Evolutionary conservation across 148 eudicot genomes (phyloP), one percentile per base, ranked within the genome.

Genomic region (Arctostaphylos glauca): DNA sequence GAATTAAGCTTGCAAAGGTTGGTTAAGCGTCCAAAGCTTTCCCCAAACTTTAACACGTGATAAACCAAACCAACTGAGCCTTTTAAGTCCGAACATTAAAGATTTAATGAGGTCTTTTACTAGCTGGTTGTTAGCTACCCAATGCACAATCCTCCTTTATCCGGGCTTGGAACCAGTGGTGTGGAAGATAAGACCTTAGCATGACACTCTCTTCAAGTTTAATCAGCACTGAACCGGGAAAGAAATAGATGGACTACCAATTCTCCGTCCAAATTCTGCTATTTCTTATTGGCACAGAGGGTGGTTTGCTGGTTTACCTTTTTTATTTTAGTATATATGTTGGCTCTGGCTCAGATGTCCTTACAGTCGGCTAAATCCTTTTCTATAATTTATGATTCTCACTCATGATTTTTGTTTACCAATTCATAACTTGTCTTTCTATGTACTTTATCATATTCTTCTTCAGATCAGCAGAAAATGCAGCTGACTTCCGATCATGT

Each of bases 391-490:
- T 21, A 64, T 54, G 58, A n/a, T 19, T 15, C 15, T 66, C 15
- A 1, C 56, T 77, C 19, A 31, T 12, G 14, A 9, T 25, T 41
- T 67, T 53, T n/a, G 44, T 53, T 59, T 77, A 15, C 59, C 25
- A 46, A 48, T 18, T 41, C 16, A 55, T 79, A 56, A 23, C 38
- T 9, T 16, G 19, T 21, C 52, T 83, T 58, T 52, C 47, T 25
- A 72, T 68, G 48, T 67, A 43, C 41, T 76, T 25, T 18, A 53
- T 31, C 66, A 23, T 5, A 49, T 82, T 78, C 23, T 81, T 75
- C 74, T 84, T 47, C 90, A 88, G 92, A 85, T 88, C 85, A 83
- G 82, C 73, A 73, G 18, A 87, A 87, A 54, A 81, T 79, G 68
- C 87, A 81, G 80, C 38, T 85, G 81, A 83, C 80, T 73, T 76